phyloP scores from a whole-genome alignment of 768 basidiomycete genomes.

The Candolleomyces efflorescens region DNA sequence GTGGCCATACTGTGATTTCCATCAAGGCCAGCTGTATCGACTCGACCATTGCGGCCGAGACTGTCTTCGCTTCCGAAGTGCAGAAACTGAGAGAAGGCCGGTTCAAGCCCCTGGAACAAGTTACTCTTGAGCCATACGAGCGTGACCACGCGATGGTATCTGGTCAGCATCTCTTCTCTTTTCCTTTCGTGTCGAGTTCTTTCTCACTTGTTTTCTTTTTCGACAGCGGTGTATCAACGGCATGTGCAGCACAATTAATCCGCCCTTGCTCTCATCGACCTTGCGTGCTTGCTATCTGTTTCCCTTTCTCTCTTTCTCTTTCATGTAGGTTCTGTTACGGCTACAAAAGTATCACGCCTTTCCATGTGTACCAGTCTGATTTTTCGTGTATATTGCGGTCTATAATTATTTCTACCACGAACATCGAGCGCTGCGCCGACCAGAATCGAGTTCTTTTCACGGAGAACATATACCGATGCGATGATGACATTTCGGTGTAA shows the following conservation, averaged over 20 bases:
- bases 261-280: too few species aligned
- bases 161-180: slow-evolving; percentile 39
- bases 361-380: background rate
- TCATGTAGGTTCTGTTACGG: background rate
- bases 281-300: background rate
- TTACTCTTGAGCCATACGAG: slow-evolving; percentile 92
- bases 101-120: slow-evolving; percentile 94
- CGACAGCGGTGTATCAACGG: slow-evolving; percentile 21
- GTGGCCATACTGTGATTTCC: slow-evolving; percentile 89
- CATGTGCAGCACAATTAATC: slow-evolving; percentile 15
- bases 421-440: background rate
- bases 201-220: background rate
- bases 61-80: slow-evolving; percentile 86
- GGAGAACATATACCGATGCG: background rate
- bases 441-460: background rate
- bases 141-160: slow-evolving; percentile 90
- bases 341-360: background rate
- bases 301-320: background rate
- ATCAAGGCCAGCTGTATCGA: slow-evolving; percentile 99
- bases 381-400: slow-evolving; percentile 8
- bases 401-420: slow-evolving; percentile 4
- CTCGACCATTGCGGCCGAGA: slow-evolving; percentile 87
- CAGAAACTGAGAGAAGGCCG: slow-evolving; percentile 69
- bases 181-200: background rate
- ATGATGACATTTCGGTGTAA: background rate